These are phyloP conservation scores for Neoscytalidium dimidiatum DNA, from an alignment of 2,329 filamentous ascomycete genomes.

Conservation along the genomic window DNA sequence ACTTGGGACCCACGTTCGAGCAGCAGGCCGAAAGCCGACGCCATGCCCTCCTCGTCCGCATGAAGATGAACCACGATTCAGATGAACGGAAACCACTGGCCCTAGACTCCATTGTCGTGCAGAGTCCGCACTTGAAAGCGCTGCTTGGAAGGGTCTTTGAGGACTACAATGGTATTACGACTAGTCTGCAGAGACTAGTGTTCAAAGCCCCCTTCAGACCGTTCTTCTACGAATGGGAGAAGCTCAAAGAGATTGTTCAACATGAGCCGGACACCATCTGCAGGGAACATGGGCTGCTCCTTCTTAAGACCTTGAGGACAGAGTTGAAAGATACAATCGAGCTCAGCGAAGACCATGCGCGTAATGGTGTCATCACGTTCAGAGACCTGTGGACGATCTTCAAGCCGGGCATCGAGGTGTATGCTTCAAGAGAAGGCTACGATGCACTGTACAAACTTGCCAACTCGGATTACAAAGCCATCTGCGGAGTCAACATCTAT, in stretches of 20 bases:
- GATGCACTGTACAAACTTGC: slow-evolving; percentile 33
- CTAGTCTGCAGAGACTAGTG: slow-evolving; percentile 32
- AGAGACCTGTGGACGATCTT: slow-evolving; percentile 48
- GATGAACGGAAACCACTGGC: slow-evolving; percentile 5
- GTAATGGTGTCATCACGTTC: slow-evolving; percentile 43
- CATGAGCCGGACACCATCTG: slow-evolving; percentile 30
- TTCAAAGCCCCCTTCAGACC: slow-evolving; percentile 37
- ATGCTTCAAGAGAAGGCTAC: slow-evolving; percentile 37
- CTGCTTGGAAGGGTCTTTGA: slow-evolving; percentile 33
- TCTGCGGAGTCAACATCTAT: slow-evolving; percentile 37
- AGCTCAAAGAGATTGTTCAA: slow-evolving; percentile 27
- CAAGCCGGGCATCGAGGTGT: slow-evolving; percentile 36
- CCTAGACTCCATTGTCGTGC: slow-evolving; percentile 35
- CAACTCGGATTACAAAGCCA: slow-evolving; percentile 33
- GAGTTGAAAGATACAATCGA: slow-evolving; percentile 47
- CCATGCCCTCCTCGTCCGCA: slow-evolving; percentile 24
- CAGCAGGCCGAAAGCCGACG: slow-evolving; percentile 24
- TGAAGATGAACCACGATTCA: slow-evolving; percentile 20
- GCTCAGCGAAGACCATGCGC: slow-evolving; percentile 40
- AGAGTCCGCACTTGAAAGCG: slow-evolving; percentile 36
- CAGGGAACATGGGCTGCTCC: slow-evolving; percentile 41
- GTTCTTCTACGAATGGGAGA: slow-evolving; percentile 39
- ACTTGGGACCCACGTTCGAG: slow-evolving; percentile 24
- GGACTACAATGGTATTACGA: slow-evolving; percentile 34
- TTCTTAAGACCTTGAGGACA: slow-evolving; percentile 38